Evolutionary conservation across 83 land plant genomes (phyloP), one percentile per base, ranked within the genome.

Genomic region (Diphasiastrum complanatum): DNA sequence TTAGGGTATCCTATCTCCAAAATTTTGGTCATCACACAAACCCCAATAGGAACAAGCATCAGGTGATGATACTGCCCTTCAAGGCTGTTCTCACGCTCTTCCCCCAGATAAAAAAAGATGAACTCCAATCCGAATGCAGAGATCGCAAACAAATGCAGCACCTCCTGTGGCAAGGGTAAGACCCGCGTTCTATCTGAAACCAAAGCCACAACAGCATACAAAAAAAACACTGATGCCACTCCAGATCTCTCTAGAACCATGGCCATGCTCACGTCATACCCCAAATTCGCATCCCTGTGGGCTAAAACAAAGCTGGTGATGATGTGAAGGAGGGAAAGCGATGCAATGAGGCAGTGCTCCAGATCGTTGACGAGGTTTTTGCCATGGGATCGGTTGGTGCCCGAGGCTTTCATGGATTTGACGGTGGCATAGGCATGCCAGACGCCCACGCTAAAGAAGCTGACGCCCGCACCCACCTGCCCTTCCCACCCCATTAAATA

Each of bases 51-150:
- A 0, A 88, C 79, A 2, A 83, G 79, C 32, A 88, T 30, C 1
- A 92, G 82, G 43, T 66, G 71, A 49, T 70, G 82, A 62, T 92
- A 92, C 34, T 90, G 73, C 51, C 70, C 78, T 66, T 92, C 96
- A 22, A 88, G 58, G 25, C 96, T 91, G 52, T 66, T 50, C 3
- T 77, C 43, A 57, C 79, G 78, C 53, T 71, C 75, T 29, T 68
- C 61, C n/a, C 73, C 82, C 28, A 79, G 49, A 52, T 83, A 83
- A 36, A 81, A 85, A 35, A 85, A 46, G 31, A 85, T 43, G 41
- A 85, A 81, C 61, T 89, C 91, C 41, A 78, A 79, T 0, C 57
- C 72, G 33, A 80, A 89, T 1, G 77, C 91, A 33, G 78, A 79
- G 14, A 82, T 62, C 18, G 61, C 72, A 23, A 85, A 45, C 65